Percentiles rank a stretch among this genome's conserved stretches.
These are phyloP conservation scores for Rhamnella rubrinervis DNA, from an alignment of 331 rosid genomes.

Conservation along the genomic window DNA sequence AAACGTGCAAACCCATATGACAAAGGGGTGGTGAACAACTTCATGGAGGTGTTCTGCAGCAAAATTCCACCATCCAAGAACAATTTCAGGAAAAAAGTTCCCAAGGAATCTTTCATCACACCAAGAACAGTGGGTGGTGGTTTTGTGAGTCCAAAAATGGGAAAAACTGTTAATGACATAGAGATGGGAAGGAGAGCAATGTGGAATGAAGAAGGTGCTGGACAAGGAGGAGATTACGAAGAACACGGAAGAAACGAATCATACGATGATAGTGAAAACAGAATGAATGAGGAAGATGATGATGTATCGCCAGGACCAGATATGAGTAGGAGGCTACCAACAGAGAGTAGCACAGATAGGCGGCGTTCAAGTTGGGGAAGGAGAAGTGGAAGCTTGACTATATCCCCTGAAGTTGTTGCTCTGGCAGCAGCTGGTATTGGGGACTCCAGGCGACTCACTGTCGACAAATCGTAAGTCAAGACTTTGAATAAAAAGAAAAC, in stretches of 20 bases:
- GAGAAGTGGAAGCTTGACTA: slow-evolving; percentile 40
- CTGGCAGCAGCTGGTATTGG: slow-evolving; percentile 36
- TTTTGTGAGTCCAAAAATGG: slow-evolving; percentile 40
- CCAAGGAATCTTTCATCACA: slow-evolving; percentile 33
- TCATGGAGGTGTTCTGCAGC: slow-evolving; percentile 56
- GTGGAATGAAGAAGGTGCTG: slow-evolving; percentile 35
- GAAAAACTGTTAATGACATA: slow-evolving; percentile 32
- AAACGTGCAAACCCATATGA: slow-evolving; percentile 49
- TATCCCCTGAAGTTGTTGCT: slow-evolving; percentile 35
- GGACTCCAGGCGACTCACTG: slow-evolving; percentile 31
- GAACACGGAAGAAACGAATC: slow-evolving; percentile 15
- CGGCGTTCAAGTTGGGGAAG: slow-evolving; percentile 38
- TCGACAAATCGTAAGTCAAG: not conserved
- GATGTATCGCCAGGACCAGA: slow-evolving; percentile 38
- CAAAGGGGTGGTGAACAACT: slow-evolving; percentile 48
- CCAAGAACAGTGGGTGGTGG: slow-evolving; percentile 26
- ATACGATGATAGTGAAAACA: slow-evolving; percentile 26
- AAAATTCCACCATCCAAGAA: slow-evolving; percentile 62
- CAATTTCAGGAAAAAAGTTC: slow-evolving; percentile 58
- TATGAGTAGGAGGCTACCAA: slow-evolving; percentile 36
- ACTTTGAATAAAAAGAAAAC: too few species aligned
- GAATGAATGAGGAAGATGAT: slow-evolving; percentile 23
- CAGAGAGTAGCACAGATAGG: slow-evolving; percentile 33
- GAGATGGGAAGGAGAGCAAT: slow-evolving; percentile 43
- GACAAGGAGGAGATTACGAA: slow-evolving; percentile 26